Evolutionary conservation across 257 asterid genomes (phyloP), one percentile per base, ranked within the genome.

Genomic region (Fraxinus pennsylvanica): DNA sequence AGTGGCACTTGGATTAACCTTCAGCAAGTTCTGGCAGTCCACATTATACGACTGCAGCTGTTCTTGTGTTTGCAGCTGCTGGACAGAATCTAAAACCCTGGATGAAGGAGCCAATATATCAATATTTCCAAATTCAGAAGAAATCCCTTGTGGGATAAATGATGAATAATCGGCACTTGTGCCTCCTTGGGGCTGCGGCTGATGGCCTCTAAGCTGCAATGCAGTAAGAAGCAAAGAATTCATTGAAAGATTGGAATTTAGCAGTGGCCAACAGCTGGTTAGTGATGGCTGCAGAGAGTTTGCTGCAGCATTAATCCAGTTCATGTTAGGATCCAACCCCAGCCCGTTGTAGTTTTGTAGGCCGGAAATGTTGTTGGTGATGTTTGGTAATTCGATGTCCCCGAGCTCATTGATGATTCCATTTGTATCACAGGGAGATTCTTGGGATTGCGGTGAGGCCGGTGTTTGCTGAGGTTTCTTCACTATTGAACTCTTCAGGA

Each of bases 151-250:
- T 32, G 80, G 82, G 83, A 84, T 47, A 5, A 82, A 71, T 47
- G 85, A 77, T 57, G 87, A 76, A 71, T 85, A 79, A n/a, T 76
- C 69, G 27, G n/a, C 9, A 22, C 13, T 33, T 5, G 66, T 33
- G 57, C 75, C 71, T 63, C 65, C 74, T 45, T 79, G 32, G 9
- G 74, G 78, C 38, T 43, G 87, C 25, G 71, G 81, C 15, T 74
- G 65, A 27, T 36, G 67, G 27, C 72, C 85, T 33, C 96, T 81
- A 68, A 91, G 92, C 70, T 92, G 98, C 73, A 92, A 78, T 21
- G 97, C 96, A 25, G 95, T 87, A 61, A 90, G 86, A 21, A 92
- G 94, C 82, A 88, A 77, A 10, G 95, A 89, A 66, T 83, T 94
- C 78, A 92, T 83, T 22, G 91, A 82, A 1, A 87, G 87, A 76